Base-by-base conservation (phyloP, 148 eudicot species). In the Gaultheria prostrata region DNA sequence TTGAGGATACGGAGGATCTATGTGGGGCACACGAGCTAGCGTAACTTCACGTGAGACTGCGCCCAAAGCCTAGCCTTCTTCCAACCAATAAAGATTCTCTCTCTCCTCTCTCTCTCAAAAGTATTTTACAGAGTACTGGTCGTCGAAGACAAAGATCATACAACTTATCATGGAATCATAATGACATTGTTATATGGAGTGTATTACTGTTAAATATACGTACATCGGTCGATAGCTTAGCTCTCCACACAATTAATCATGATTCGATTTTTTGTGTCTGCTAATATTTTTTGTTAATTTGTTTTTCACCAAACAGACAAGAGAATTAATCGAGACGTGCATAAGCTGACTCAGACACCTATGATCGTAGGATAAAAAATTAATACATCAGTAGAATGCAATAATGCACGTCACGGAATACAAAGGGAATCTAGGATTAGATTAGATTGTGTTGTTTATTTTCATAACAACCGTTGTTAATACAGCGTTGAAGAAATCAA, bases 1-100 rank as follows among this genome's bases (percentile, higher is more conserved):
- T 1, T 4, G 20, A 43, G 89, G 93, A 89, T 91, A 86, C 86
- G 93, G 93, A 89, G 90, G 91, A 89, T 91, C 93, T 75, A 18
- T 33, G 87, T 88, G 85, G 91, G 93, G 89, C 43, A 24, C 84
- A 18, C n/a, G 24, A 17, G 32, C 32, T 20, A 46, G 20, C 76
- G 50, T 28, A 75, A 14, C 17, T 86, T 91, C 93, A 91, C 93
- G 90, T 89, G 85, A 54, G 49, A 13, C 73, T 39, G 72, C 54
- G 73, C 43, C 43, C 6, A 9, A 24, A 26, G 3, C n/a, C 18
- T 4, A 76, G 20, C 20, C 4, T 3, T 9, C 11, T 3, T 6
- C 1, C 28, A 20, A 20, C 51, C 46, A 32, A 35, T 57, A 14
- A 3, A 18, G 65, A 57, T 56, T 56, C 70, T 61, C 53, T 80